Conservation (phyloP, 2,329 filamentous ascomycete genomes). For the Dactylella cylindrospora region DNA sequence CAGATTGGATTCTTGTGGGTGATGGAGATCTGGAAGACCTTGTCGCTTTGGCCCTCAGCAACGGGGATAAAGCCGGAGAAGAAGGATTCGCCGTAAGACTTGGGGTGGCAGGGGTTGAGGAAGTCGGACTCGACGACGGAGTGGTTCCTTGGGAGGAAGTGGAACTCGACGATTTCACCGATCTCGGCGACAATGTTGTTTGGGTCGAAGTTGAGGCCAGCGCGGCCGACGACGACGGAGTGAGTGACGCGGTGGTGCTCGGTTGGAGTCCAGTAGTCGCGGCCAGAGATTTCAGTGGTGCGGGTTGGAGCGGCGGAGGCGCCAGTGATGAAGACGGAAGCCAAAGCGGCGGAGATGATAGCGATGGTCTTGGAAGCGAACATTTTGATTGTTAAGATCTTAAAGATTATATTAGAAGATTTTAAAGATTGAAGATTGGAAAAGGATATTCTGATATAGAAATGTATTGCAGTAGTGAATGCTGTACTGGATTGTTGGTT, state of each 20-base stretch:
- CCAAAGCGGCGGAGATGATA: conserved; percentile 27
- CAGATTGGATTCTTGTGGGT: conserved; percentile 56
- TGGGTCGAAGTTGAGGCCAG: conserved; percentile 57
- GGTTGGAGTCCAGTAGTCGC: conserved; percentile 14
- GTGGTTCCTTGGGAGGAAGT: conserved; percentile 60
- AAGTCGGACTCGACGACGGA: conserved; percentile 55
- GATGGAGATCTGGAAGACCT: conserved; percentile 56
- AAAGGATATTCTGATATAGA: not conserved
- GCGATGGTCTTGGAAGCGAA: conserved; percentile 28
- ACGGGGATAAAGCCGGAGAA: conserved; percentile 55
- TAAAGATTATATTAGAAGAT: not conserved
- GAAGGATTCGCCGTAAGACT: conserved; percentile 51
- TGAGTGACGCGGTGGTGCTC: conserved; percentile 35
- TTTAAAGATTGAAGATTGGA: not conserved
- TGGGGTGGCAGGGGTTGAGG: conserved; percentile 52
- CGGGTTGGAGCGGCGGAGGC: conserved; percentile 33
- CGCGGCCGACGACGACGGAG: conserved; percentile 41
- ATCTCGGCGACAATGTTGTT: conserved; percentile 56
- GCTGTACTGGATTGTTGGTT: conserved; percentile 8
- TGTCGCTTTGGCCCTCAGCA: conserved; percentile 49
- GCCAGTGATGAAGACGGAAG: conserved; percentile 15
- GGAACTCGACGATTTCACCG: conserved; percentile 60
- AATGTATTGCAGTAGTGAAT: not conserved
- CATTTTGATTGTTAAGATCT: conserved; percentile 27
- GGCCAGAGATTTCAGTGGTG: conserved; percentile 7